These are phyloP conservation scores for Aspergillus cristatus DNA, from an alignment of 495 filamentous ascomycete genomes.

Conservation along the genomic window DNA sequence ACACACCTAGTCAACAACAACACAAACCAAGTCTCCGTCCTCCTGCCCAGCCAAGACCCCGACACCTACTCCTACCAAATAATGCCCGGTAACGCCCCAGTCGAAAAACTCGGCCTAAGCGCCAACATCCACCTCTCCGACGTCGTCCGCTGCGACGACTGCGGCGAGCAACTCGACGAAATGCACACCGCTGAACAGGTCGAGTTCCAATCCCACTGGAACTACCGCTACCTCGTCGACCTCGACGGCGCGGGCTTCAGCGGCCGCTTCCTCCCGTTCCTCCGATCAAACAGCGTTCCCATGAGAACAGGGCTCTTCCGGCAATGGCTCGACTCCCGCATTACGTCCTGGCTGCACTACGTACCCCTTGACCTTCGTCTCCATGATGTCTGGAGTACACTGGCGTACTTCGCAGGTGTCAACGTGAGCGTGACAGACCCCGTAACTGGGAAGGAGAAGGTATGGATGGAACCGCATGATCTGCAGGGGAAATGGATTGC, in stretches of 20 bases:
- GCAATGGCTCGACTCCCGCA: constrained; percentile 64
- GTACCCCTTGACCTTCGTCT: constrained; percentile 64
- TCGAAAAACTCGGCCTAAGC: constrained; percentile 18
- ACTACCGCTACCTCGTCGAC: constrained; percentile 59
- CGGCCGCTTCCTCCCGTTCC: constrained; percentile 53
- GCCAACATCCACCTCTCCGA: constrained; percentile 39
- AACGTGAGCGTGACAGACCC: constrained; percentile 13
- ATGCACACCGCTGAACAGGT: constrained; percentile 32
- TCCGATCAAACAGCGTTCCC: constrained; percentile 52
- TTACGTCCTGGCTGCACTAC: constrained; percentile 70
- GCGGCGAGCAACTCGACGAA: constrained; percentile 40
- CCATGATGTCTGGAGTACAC: constrained; percentile 53
- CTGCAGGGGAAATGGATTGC: constrained; percentile 55
- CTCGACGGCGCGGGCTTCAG: constrained; percentile 59
- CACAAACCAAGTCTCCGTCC: constrained; percentile 34
- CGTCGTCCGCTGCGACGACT: constrained; percentile 50
- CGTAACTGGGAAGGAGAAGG: constrained; percentile 8
- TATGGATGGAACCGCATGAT: constrained; percentile 27
- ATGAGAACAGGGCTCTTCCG: constrained; percentile 58
- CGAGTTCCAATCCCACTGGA: constrained; percentile 53
- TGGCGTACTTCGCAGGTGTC: constrained; percentile 53
- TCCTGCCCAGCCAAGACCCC: constrained; percentile 23
- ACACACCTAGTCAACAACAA: constrained; percentile 46
- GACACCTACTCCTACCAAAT: constrained; percentile 30
- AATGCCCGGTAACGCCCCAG: constrained; percentile 22